Evolutionary conservation across 139 green algal species (phyloP), one percentile per base, ranked within the genome.

Genomic region (Diplosphaera chodatii): DNA sequence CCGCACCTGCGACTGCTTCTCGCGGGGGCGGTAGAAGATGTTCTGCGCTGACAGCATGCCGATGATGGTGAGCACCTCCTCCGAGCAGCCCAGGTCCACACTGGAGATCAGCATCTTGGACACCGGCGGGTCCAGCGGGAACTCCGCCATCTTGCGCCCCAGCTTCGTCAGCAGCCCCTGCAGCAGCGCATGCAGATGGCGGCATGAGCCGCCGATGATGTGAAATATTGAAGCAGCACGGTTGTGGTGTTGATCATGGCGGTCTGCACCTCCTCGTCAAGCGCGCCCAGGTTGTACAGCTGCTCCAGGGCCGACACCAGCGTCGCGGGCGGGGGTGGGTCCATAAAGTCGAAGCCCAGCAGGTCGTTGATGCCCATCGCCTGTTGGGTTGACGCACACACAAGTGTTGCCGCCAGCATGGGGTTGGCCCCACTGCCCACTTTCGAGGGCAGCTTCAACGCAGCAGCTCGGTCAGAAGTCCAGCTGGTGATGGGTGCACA

Each of bases 291-390:
- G 79, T 98, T 97, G 85, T 97, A 98, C 69, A 98, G 86, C 84
- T 94, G 83, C 80, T 98, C 92, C 72, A 98, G 88, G 0, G 94
- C 92, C 18, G 77, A 70, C 16, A 93, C 83, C 16, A 96, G 85
- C 0, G 90, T 95, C 40, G 86, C 82, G 28, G 84, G 76, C 21
- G 94, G 90, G 16, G 95, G 95, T 0, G 94, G 92, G 83, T 99
- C 95, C 95, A 99, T 99, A 87, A 99, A 99, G 87, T 98, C 95
- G 79, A 99, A 99, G 62, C 82, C 83, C 59, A 98, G 82, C 59
- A 99, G 85, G 83, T 99, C 92, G 79, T 99, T 98, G 85, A 99
- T 98, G 73, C 95, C 95, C 88, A 99, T 96, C 48, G 90, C 89
- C 79, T 91, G 59, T n/a, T 5, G 3, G 28, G 10, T 15, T 28